These are phyloP conservation scores for Murraya koenigii DNA, from an alignment of 345 rosid genomes.

Conservation along the genomic window DNA sequence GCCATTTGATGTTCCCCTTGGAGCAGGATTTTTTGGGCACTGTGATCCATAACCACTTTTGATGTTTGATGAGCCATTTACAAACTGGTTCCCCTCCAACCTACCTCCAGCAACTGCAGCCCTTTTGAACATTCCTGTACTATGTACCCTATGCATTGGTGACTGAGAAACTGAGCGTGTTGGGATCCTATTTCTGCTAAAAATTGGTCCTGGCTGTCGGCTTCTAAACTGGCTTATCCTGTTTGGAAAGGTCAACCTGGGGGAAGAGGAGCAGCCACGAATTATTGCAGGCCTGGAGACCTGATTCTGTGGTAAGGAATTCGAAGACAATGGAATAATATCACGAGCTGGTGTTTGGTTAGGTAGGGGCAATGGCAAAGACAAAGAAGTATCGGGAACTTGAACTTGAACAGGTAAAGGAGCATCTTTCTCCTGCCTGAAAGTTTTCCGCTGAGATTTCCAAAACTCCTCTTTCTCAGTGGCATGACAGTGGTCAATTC, in stretches of 20 bases:
- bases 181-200: slow-evolving; percentile 21
- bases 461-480: slow-evolving; percentile 60
- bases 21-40: slow-evolving; percentile 9
- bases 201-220: slow-evolving; percentile 8
- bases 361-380: slow-evolving; percentile 18
- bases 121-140: slow-evolving; percentile 26
- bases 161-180: slow-evolving; percentile 17
- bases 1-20: slow-evolving; percentile 17
- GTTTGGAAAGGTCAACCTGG: slow-evolving; percentile 24
- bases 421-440: slow-evolving; percentile 29
- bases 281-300: slow-evolving; percentile 14
- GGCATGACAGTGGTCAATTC: slow-evolving; percentile 77
- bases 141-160: slow-evolving; percentile 23
- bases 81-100: slow-evolving; percentile 8
- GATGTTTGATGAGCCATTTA: slow-evolving; percentile 19
- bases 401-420: slow-evolving; percentile 26
- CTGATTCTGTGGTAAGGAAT: slow-evolving; percentile 12
- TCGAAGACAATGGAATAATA: slow-evolving; percentile 13
- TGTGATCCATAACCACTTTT: slow-evolving; percentile 16
- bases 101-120: slow-evolving; percentile 17
- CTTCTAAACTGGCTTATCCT: slow-evolving; percentile 28
- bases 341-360: slow-evolving; percentile 24
- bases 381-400: slow-evolving; percentile 12
- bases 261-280: slow-evolving; percentile 48
- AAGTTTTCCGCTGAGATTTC: slow-evolving; percentile 53